phyloP scores from a whole-genome alignment of 208 protist genomes.

The Acanthamoeba royreba region DNA sequence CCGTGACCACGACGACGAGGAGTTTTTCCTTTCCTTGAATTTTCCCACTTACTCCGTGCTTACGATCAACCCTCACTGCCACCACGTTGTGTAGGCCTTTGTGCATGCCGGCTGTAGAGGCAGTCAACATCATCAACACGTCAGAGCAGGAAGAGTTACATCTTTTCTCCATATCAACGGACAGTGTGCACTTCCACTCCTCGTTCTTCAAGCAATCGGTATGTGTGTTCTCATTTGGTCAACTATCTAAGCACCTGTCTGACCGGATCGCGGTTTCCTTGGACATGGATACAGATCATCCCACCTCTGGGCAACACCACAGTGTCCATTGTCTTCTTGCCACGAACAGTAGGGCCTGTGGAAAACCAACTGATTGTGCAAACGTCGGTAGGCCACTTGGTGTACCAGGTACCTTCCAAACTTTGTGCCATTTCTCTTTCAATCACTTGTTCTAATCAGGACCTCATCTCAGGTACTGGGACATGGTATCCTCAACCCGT shows the following conservation, averaged over 20 bases:
- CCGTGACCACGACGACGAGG: background rate
- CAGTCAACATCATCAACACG: slow-evolving; percentile 37
- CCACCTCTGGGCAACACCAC: slow-evolving; percentile 33
- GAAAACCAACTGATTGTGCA: slow-evolving; percentile 41
- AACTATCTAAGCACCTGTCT: no score
- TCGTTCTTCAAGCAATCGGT: slow-evolving; percentile 52
- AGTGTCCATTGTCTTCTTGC: slow-evolving; percentile 38
- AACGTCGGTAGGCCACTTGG: background rate
- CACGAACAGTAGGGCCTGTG: slow-evolving; percentile 5
- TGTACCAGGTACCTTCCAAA: background rate
- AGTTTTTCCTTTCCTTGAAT: background rate
- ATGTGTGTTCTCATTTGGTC: no score
- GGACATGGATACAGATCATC: no score
- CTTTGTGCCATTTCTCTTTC: background rate
- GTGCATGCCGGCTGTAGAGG: slow-evolving; percentile 32
- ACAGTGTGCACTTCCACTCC: slow-evolving; percentile 48
- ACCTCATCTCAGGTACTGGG: background rate
- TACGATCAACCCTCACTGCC: background rate
- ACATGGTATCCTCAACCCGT: slow-evolving; percentile 18
- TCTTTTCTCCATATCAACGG: slow-evolving; percentile 27
- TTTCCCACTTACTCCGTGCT: no score
- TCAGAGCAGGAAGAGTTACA: slow-evolving; percentile 32
- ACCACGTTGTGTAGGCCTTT: background rate
- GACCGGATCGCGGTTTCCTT: no score
- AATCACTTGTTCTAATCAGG: background rate